These are phyloP conservation scores for Eutrema salsugineum DNA, from an alignment of 441 rosid genomes.

Conservation along the genomic window DNA sequence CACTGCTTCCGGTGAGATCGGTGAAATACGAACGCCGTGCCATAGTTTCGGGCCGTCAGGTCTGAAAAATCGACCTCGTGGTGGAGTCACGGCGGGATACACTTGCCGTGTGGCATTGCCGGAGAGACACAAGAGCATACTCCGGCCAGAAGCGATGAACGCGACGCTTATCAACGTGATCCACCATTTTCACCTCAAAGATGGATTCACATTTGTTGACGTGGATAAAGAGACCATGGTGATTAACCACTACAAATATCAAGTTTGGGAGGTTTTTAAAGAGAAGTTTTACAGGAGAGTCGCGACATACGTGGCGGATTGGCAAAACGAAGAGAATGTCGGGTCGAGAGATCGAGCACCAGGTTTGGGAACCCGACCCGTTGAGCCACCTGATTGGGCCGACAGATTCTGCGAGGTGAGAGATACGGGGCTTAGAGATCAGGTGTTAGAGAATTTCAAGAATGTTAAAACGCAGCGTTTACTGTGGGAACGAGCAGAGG, in stretches of 20 bases:
- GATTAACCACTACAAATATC: constrained; percentile 80
- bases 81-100: constrained; percentile 61
- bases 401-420: constrained; percentile 65
- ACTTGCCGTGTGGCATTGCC: constrained; percentile 52
- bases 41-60: constrained; percentile 81
- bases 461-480: constrained; percentile 37
- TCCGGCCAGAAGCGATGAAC: constrained; percentile 67
- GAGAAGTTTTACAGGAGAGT: constrained; percentile 80
- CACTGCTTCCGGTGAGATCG: constrained; percentile 30
- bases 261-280: constrained; percentile 89
- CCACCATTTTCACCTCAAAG: constrained; percentile 73
- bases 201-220: constrained; percentile 42
- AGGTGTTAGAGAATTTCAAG: constrained; percentile 38
- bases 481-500: constrained; percentile 50
- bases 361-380: constrained; percentile 68
- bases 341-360: constrained; percentile 91
- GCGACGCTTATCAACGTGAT: constrained; percentile 67
- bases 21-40: constrained; percentile 60
- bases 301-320: constrained; percentile 85
- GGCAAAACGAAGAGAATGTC: constrained; percentile 66
- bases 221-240: constrained; percentile 47
- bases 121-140: constrained; percentile 89
- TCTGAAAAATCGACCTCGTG: constrained; percentile 30
- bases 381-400: constrained; percentile 80
- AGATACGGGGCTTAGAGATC: constrained; percentile 65